These are phyloP conservation scores for Biscutella laevigata DNA, from an alignment of 441 rosid species.

Conservation along the genomic window DNA sequence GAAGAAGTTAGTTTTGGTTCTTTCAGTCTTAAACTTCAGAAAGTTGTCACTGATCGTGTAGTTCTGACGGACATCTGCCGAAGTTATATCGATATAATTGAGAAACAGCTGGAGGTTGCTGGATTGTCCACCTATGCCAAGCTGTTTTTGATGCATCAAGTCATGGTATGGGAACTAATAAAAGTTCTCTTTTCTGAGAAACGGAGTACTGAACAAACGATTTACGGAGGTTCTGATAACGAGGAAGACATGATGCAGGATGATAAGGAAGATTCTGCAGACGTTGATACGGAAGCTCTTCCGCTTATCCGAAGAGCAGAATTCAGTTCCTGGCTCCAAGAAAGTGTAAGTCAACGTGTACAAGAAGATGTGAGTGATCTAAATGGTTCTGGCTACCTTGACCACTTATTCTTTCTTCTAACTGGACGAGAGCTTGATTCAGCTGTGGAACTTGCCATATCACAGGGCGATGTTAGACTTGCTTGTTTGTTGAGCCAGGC, in stretches of 20 bases:
- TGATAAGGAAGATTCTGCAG: slow-evolving; percentile 55
- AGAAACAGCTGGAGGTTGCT: slow-evolving; percentile 74
- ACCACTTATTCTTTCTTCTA: slow-evolving; percentile 68
- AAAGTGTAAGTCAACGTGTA: slow-evolving; percentile 84
- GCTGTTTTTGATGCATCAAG: slow-evolving; percentile 81
- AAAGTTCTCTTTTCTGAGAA: slow-evolving; percentile 84
- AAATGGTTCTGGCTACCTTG: slow-evolving; percentile 66
- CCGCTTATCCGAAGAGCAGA: slow-evolving; percentile 89
- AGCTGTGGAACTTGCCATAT: slow-evolving; percentile 84
- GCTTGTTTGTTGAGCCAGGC: slow-evolving; percentile 96
- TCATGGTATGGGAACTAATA: slow-evolving; percentile 92
- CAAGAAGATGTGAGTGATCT: slow-evolving; percentile 77
- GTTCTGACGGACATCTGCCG: slow-evolving; percentile 75
- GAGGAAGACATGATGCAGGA: slow-evolving; percentile 96
- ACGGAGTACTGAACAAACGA: slow-evolving; percentile 46
- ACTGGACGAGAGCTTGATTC: slow-evolving; percentile 84
- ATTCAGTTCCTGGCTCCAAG: slow-evolving; percentile 91
- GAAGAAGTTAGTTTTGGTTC: slow-evolving; percentile 61
- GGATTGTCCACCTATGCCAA: slow-evolving; percentile 60
- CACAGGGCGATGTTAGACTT: slow-evolving; percentile 87
- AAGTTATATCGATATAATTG: slow-evolving; percentile 66
- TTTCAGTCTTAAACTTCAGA: slow-evolving; percentile 66
- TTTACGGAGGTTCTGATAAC: slow-evolving; percentile 56
- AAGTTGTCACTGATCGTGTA: slow-evolving; percentile 52
- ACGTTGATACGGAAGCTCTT: slow-evolving; percentile 64